phyloP scores from a whole-genome alignment of 2,329 filamentous ascomycete species.

The Cladophialophora chaetospira region DNA sequence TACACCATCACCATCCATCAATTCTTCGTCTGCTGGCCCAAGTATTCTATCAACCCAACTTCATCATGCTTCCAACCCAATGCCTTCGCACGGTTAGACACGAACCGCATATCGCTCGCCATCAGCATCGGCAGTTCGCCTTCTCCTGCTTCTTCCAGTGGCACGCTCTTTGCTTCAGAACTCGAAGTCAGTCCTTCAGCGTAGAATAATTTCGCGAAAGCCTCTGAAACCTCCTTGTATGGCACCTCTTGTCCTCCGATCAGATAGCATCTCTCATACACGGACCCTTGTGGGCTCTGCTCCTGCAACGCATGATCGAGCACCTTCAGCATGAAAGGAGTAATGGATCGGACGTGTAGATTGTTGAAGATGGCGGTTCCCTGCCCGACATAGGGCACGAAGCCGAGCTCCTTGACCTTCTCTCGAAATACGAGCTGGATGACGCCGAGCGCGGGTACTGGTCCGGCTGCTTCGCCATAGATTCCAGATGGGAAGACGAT shows the following conservation, averaged over 20 bases:
- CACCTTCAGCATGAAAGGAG: slow-evolving; percentile 19
- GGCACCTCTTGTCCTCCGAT: slow-evolving; percentile 11
- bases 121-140: slow-evolving; percentile 23
- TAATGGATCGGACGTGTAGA: slow-evolving; percentile 19
- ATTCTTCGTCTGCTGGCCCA: neutral
- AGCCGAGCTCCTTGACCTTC: slow-evolving; percentile 21
- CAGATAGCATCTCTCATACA: slow-evolving; percentile 19
- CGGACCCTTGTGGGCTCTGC: slow-evolving; percentile 7
- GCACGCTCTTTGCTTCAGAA: slow-evolving; percentile 14
- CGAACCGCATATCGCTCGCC: slow-evolving; percentile 14
- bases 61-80: slow-evolving; percentile 20
- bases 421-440: slow-evolving; percentile 18
- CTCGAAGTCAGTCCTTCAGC: slow-evolving; percentile 9
- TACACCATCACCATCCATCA: slow-evolving; percentile 1
- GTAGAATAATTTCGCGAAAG: slow-evolving; percentile 10
- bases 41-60: slow-evolving; percentile 12
- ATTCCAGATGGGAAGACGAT: slow-evolving; percentile 21
- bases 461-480: slow-evolving; percentile 18
- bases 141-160: slow-evolving; percentile 11
- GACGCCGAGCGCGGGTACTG: slow-evolving; percentile 19
- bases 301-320: slow-evolving; percentile 11
- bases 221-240: slow-evolving; percentile 6
- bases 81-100: slow-evolving; percentile 8
- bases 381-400: slow-evolving; percentile 20
- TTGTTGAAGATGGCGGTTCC: slow-evolving; percentile 21